phyloP scores from a whole-genome alignment of 331 rosid species.

The Acacia concinna region DNA sequence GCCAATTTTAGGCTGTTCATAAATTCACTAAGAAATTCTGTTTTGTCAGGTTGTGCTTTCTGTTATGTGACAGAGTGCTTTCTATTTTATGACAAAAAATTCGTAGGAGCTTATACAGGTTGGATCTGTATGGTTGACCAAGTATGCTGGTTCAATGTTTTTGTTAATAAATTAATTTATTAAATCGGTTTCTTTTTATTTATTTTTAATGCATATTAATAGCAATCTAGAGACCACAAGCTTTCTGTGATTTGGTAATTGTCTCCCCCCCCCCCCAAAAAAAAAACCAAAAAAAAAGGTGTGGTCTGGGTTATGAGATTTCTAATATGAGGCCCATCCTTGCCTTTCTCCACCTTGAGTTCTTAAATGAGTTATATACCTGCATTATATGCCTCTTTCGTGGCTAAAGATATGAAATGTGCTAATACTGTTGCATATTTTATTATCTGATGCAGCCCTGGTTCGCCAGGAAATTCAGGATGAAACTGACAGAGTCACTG shows the following conservation, averaged over 20 bases:
- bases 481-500: constrained; percentile 89
- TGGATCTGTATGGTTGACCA: background rate
- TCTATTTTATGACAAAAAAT: background rate
- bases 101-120: background rate
- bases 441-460: constrained; percentile 46
- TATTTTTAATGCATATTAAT: background rate
- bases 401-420: background rate
- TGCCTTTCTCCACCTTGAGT: background rate
- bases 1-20: background rate
- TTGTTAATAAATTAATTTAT: background rate
- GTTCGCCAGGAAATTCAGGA: constrained; percentile 88
- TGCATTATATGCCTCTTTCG: background rate
- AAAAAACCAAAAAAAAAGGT: background rate
- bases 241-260: background rate
- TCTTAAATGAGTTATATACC: background rate
- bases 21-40: too few species aligned
- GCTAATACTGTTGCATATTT: background rate
- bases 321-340: background rate
- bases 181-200: background rate
- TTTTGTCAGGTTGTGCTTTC: background rate
- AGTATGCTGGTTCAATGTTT: background rate
- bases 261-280: background rate
- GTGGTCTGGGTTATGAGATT: background rate
- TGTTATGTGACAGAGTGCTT: background rate
- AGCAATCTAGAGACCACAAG: background rate